Conservation (phyloP, 345 rosid species). For the Orychophragmus violaceus region DNA sequence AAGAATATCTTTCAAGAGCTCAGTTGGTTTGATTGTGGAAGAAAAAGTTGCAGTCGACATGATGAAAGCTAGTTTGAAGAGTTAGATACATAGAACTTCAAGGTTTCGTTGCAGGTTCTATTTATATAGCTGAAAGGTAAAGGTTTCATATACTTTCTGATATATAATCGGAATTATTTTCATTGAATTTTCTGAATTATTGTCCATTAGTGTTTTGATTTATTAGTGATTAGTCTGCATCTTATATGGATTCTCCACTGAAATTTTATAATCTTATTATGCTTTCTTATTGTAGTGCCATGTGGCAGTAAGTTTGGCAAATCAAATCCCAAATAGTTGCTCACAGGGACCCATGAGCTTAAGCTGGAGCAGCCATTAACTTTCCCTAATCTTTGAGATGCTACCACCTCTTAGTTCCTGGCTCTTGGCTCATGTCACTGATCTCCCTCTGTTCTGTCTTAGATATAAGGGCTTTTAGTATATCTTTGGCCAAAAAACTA, state of each 20-base stretch:
- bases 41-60: constrained; percentile 25
- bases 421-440: constrained; percentile 18
- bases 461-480: neutral
- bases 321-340: constrained; percentile 20
- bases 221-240: constrained; percentile 8
- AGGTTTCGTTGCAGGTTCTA: constrained; percentile 14
- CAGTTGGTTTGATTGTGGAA: constrained; percentile 4
- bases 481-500: constrained; percentile 10
- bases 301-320: constrained; percentile 25
- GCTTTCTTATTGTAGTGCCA: constrained; percentile 9
- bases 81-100: constrained; percentile 5
- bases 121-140: constrained; percentile 24
- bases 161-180: neutral
- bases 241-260: constrained; percentile 46
- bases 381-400: constrained; percentile 8
- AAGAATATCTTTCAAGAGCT: constrained; percentile 22
- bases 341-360: constrained; percentile 33
- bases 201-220: neutral
- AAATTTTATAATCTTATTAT: constrained; percentile 23
- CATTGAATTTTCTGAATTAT: constrained; percentile 2
- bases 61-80: constrained; percentile 17
- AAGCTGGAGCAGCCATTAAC: constrained; percentile 24
- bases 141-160: constrained; percentile 9
- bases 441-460: constrained; percentile 5
- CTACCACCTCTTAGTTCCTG: constrained; percentile 20